Conservation (phyloP, 768 basidiomycete species). For the Pleurotus ostreatus region DNA sequence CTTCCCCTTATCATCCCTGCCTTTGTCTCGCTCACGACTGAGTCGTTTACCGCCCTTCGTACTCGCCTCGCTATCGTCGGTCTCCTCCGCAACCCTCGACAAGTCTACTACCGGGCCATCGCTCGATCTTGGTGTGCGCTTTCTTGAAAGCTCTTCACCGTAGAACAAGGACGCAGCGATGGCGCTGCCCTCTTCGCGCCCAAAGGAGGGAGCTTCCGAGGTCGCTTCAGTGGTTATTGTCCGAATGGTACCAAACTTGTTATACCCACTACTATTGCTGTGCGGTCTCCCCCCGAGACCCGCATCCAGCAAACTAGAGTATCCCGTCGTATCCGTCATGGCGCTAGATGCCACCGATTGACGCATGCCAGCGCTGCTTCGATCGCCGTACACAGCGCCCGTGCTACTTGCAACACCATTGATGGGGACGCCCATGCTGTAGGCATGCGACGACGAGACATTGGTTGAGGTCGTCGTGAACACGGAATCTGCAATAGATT, state of each 20-base stretch:
- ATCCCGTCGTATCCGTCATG: slow-evolving; percentile 52
- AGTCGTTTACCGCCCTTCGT: slow-evolving; percentile 23
- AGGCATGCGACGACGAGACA: slow-evolving; percentile 19
- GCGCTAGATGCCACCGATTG: slow-evolving; percentile 63
- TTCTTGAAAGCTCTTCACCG: slow-evolving; percentile 31
- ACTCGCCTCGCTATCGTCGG: slow-evolving; percentile 53
- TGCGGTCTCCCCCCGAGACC: slow-evolving; percentile 25
- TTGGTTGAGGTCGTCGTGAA: slow-evolving; percentile 18
- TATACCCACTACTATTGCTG: slow-evolving; percentile 36
- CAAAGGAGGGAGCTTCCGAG: slow-evolving; percentile 66
- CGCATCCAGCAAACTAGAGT: slow-evolving; percentile 63
- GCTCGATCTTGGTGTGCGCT: slow-evolving; percentile 50
- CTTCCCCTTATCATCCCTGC: slow-evolving; percentile 14
- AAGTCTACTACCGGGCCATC: slow-evolving; percentile 60
- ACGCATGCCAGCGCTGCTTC: slow-evolving; percentile 31
- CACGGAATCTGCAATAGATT: slow-evolving; percentile 17
- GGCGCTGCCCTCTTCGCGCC: slow-evolving; percentile 58
- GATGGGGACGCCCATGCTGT: background rate
- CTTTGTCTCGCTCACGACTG: slow-evolving; percentile 17
- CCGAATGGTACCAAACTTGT: slow-evolving; percentile 74
- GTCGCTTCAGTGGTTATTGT: slow-evolving; percentile 83
- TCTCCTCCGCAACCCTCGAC: slow-evolving; percentile 68
- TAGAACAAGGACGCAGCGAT: slow-evolving; percentile 34
- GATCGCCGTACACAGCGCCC: background rate
- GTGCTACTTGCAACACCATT: background rate